A percentile compares a stretch with the other conserved stretches of the same genome.
Evolutionary conservation across 1,139 yeast species (phyloP).

Genomic region (Chernovozyma sophiae-reginae): DNA sequence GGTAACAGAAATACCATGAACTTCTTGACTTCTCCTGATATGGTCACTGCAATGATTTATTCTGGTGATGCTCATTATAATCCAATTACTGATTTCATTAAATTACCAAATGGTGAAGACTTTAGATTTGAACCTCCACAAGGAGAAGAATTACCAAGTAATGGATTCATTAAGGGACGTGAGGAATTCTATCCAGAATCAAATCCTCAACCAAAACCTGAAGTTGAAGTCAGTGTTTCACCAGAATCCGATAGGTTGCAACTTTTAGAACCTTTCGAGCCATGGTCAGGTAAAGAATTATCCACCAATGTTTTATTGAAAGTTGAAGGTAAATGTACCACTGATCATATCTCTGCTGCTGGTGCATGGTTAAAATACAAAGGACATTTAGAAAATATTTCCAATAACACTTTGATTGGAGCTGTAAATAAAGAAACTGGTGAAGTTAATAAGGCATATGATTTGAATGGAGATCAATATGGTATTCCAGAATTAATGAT

Average conservation of each 20-base stretch:
- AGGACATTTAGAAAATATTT: constrained; percentile 94
- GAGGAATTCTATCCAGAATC: constrained; percentile 79
- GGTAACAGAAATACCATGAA: constrained; percentile 97
- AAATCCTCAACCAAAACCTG: constrained; percentile 68
- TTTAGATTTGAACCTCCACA: constrained; percentile 74
- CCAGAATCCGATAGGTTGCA: constrained; percentile 74
- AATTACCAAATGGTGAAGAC: constrained; percentile 56
- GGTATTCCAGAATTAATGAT: constrained; percentile 96
- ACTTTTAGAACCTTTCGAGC: constrained; percentile 78
- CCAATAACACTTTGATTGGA: constrained; percentile 92
- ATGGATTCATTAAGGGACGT: constrained; percentile 83
- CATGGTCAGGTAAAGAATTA: constrained; percentile 84
- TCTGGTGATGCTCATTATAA: constrained; percentile 88
- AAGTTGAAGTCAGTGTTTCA: constrained; percentile 66
- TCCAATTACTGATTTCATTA: constrained; percentile 76
- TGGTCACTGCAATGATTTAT: constrained; percentile 94
- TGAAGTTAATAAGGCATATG: constrained; percentile 87
- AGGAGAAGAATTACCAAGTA: constrained; percentile 80
- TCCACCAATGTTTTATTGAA: constrained; percentile 72
- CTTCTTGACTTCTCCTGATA: constrained; percentile 93
- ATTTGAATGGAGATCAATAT: constrained; percentile 71
- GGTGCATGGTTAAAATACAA: constrained; percentile 99
- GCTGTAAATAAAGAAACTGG: constrained; percentile 97
- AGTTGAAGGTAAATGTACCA: constrained; percentile 97
- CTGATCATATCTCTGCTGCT: constrained; percentile 98